Conservation (phyloP, 1,284 basidiomycete genomes). For the Melampsora larici-populina region DNA sequence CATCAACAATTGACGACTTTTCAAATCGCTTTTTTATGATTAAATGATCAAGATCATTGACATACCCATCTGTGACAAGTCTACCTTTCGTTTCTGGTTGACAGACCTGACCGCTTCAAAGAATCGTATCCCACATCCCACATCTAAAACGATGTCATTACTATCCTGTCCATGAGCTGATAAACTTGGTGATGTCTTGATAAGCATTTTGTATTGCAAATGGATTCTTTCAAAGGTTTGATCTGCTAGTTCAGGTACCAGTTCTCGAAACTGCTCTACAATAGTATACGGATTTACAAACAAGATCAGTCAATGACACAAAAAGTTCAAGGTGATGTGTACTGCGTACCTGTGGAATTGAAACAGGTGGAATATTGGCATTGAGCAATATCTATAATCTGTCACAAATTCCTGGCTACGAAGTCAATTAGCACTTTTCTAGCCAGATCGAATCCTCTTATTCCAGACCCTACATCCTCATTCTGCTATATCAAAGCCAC, state of each 20-base stretch:
- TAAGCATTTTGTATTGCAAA: slow-evolving; percentile 60
- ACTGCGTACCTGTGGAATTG: slow-evolving; percentile 56
- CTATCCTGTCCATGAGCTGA: slow-evolving; percentile 64
- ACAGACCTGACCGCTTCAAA: slow-evolving; percentile 30
- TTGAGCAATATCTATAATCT: slow-evolving; percentile 98
- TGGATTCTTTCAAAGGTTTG: slow-evolving; percentile 64
- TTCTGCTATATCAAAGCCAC: slow-evolving; percentile 62
- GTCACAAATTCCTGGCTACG: slow-evolving; percentile 88
- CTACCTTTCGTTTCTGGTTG: slow-evolving; percentile 1
- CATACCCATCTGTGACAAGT: slow-evolving; percentile 32
- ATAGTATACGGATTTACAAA: slow-evolving; percentile 53
- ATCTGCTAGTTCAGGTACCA: slow-evolving; percentile 75
- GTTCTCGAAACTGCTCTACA: slow-evolving; percentile 60
- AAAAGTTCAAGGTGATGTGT: not conserved
- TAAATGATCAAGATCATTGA: not conserved
- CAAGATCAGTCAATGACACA: not conserved
- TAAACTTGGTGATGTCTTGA: slow-evolving; percentile 70
- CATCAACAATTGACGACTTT: no score
- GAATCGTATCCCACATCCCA: slow-evolving; percentile 55
- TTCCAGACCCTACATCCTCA: slow-evolving; percentile 70
- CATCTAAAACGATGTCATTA: slow-evolving; percentile 58
- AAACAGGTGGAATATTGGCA: slow-evolving; percentile 77
- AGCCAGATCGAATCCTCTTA: slow-evolving; percentile 82
- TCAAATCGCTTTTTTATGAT: no score
- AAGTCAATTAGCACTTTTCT: slow-evolving; percentile 74